Conservation (phyloP, 2,329 filamentous ascomycete genomes). For the Cladophialophora immunda region DNA sequence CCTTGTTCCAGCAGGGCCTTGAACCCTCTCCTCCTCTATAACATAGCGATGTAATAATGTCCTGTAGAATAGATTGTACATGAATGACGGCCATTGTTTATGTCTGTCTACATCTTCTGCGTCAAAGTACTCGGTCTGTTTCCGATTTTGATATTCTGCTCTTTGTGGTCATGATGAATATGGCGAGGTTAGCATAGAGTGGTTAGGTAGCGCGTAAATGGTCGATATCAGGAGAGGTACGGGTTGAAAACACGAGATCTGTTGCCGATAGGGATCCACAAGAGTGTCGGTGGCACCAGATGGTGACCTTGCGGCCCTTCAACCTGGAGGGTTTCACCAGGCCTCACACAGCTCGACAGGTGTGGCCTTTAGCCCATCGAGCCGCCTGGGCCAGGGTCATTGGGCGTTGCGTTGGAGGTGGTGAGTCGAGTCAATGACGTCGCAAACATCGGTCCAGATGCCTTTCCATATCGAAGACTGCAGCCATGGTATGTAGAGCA, state of each 20-base stretch:
- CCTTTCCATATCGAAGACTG: conserved; percentile 27
- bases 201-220: not conserved
- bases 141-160: not conserved
- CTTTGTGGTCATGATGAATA: not conserved
- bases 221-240: not conserved
- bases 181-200: not conserved
- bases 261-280: not conserved
- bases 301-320: not conserved
- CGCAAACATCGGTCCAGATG: conserved; percentile 27
- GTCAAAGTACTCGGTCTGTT: not conserved
- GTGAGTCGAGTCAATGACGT: not conserved
- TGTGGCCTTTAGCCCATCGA: not conserved
- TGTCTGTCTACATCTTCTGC: not conserved
- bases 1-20: not conserved
- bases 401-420: not conserved
- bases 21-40: conserved; percentile 4
- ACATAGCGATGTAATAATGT: conserved; percentile 5
- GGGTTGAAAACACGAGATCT: not conserved
- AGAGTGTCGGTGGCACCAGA: not conserved
- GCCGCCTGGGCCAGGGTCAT: not conserved
- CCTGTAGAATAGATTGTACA: conserved; percentile 1
- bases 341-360: not conserved
- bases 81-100: not conserved
- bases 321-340: not conserved
- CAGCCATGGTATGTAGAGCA: conserved; percentile 33